Evolutionary conservation across 108 stramenopile genomes (phyloP), one percentile per base, ranked within the genome.

Genomic region (Pseudonitzschia multiseries): DNA sequence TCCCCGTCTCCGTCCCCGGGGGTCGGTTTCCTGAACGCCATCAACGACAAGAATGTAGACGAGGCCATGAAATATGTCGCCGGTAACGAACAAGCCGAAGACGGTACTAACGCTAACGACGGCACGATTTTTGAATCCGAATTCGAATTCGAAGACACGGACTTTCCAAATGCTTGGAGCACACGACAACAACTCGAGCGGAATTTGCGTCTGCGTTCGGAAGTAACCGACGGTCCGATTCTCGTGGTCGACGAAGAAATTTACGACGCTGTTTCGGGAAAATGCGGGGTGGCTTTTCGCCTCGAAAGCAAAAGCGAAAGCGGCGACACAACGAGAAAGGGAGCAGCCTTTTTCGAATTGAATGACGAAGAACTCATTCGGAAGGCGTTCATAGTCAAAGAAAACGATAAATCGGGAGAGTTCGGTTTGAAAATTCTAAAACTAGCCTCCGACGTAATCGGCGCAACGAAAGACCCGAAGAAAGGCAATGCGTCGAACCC

Each of bases 331-430:
- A 40, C 1, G 0, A 77, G 57, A 67, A 71, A 64, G 32, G 69
- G 70, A 50, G 53, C 63, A 54, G 70, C 74, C 15, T 75, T 69
- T 36, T 80, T 71, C 51, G 64, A 57, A 29, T 43, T 80, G 24
- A 57, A 70, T 29, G 41, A 54, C n/a, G 53, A 75, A 13, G 69
- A 29, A 13, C 28, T 65, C 14, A 80, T 80, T 28, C 33, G 41
- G 27, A 68, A 68, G 13, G 59, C 68, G n/a, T 80, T 80, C 24
- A 18, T 61, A 8, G 57, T 66, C 6, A 52, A 52, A 18, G 79
- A 80, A 67, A 68, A 53, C 27, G 28, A 54, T 42, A 77, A 78
- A 32, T 63, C 60, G 40, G 81, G 81, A 48, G 76, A 73, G 65
- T 33, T 50, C 52, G 64, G 64, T 40, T 60, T 82, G 68, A 69